A percentile compares a stretch with the other conserved stretches of the same genome.
Evolutionary conservation across 805 yeast genomes (phyloP).

Genomic region (Ogataea neopini): DNA sequence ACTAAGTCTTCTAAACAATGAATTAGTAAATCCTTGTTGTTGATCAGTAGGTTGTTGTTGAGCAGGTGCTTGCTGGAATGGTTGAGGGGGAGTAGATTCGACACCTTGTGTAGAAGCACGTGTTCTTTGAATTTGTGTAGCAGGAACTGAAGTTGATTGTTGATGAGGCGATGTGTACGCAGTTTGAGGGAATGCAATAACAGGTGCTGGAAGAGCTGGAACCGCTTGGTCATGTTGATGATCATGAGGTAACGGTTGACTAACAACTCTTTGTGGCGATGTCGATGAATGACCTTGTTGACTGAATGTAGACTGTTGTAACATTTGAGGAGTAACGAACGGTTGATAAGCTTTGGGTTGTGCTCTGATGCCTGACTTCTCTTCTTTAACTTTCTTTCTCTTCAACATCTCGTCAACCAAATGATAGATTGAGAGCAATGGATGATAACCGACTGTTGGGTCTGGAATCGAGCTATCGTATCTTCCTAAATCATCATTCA

Average conservation of each 20-base stretch:
- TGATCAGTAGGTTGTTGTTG: conserved; percentile 24
- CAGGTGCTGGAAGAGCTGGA: conserved; percentile 27
- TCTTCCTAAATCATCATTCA: conserved; percentile 28
- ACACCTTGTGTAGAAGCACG: conserved; percentile 15
- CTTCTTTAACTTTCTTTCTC: conserved; percentile 64
- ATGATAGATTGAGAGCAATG: conserved; percentile 81
- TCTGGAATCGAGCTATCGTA: conserved; percentile 47
- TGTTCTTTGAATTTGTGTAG: conserved; percentile 23
- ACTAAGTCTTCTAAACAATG: conserved; percentile 38
- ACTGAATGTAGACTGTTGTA: conserved; percentile 16
- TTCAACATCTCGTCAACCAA: conserved; percentile 81
- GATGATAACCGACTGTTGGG: conserved; percentile 88
- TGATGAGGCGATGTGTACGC: conserved; percentile 43
- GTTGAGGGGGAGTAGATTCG: conserved; percentile 7
- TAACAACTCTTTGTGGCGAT: conserved; percentile 26
- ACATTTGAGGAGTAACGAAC: conserved; percentile 16
- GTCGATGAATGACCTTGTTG: conserved; percentile 14
- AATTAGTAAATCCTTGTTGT: conserved; percentile 26
- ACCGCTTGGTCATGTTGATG: conserved; percentile 38
- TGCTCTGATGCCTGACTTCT: conserved; percentile 36
- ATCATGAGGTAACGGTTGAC: conserved; percentile 28
- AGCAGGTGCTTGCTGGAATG: conserved; percentile 15
- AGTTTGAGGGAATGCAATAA: conserved; percentile 39
- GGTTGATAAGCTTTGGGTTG: conserved; percentile 19
- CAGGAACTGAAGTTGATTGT: conserved; percentile 24